phyloP scores from a whole-genome alignment of 805 yeast species.

The Jamesozyma lodderae region DNA sequence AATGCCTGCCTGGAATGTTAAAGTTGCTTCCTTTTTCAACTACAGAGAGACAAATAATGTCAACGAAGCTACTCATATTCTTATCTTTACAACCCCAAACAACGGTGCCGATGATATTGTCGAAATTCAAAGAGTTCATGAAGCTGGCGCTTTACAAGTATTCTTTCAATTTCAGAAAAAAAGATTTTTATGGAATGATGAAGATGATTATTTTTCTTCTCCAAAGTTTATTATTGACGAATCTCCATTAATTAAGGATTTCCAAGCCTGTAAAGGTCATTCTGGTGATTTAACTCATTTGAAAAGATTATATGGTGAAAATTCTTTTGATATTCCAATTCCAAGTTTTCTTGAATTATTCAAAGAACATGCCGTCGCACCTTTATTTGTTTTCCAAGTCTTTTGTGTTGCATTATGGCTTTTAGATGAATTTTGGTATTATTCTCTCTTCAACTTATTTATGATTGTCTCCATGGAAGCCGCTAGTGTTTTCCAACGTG shows the following conservation, averaged over 20 bases:
- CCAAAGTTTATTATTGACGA: conserved; percentile 64
- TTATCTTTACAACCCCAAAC: conserved; percentile 75
- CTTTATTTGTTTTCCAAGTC: conserved; percentile 92
- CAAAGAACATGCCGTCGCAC: conserved; percentile 97
- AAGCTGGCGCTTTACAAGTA: conserved; percentile 50
- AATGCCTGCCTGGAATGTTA: conserved; percentile 90
- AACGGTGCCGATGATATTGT: conserved; percentile 80
- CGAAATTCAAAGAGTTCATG: conserved; percentile 43
- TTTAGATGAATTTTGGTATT: conserved; percentile 95
- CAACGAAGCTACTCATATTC: conserved; percentile 58
- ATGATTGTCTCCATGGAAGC: conserved; percentile 91
- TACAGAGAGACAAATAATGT: conserved; percentile 45
- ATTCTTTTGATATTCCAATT: conserved; percentile 88
- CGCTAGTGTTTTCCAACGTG: conserved; percentile 91
- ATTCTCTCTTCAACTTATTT: conserved; percentile 80
- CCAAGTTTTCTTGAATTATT: conserved; percentile 87
- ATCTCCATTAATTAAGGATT: conserved; percentile 44
- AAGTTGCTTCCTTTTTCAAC: conserved; percentile 60
- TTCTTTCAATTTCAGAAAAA: conserved; percentile 88
- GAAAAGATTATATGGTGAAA: conserved; percentile 65
- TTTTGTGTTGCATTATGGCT: conserved; percentile 94
- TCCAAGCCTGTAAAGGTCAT: conserved; percentile 50
- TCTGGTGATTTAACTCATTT: conserved; percentile 41
- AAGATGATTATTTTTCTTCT: conserved; percentile 54
- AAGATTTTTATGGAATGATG: conserved; percentile 63